These are phyloP conservation scores for Penicillium paxilli DNA, from an alignment of 495 filamentous ascomycete genomes.

Conservation along the genomic window DNA sequence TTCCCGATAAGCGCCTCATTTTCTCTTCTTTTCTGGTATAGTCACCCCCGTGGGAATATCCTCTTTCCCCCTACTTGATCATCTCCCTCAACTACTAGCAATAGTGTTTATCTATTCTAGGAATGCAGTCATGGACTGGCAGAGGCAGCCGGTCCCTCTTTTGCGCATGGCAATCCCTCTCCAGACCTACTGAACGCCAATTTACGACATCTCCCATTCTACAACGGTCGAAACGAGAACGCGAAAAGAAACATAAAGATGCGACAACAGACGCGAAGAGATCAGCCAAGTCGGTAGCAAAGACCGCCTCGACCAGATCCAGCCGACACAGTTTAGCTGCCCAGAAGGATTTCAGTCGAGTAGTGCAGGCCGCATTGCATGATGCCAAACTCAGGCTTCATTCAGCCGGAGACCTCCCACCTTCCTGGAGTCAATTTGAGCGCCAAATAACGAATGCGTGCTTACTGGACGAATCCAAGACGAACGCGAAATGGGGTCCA, in stretches of 20 bases:
- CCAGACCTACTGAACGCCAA: conserved; percentile 23
- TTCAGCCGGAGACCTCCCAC: conserved; percentile 5
- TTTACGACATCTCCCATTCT: conserved; percentile 37
- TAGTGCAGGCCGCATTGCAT: conserved; percentile 28
- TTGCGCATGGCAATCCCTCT: conserved; percentile 29
- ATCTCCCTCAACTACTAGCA: background rate
- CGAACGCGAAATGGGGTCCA: conserved; percentile 12
- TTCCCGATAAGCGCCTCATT: conserved; percentile 23
- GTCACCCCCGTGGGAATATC: no score
- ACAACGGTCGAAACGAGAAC: conserved; percentile 22
- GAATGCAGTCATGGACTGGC: conserved; percentile 43
- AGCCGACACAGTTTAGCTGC: conserved; percentile 16
- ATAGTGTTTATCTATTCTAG: conserved; percentile 2
- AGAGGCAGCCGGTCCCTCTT: conserved; percentile 37
- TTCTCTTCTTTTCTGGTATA: conserved; percentile 7
- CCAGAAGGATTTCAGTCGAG: conserved; percentile 26
- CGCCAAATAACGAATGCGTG: conserved; percentile 38
- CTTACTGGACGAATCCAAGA: conserved; percentile 21
- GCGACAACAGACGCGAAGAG: background rate
- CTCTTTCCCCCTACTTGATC: no score
- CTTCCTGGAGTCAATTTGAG: conserved; percentile 36
- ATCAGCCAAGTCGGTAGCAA: background rate
- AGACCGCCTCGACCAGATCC: background rate
- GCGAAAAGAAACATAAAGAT: conserved; percentile 9
- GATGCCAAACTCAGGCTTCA: conserved; percentile 24